Evolutionary conservation across 345 rosid genomes (phyloP), one percentile per base, ranked within the genome.

Genomic region (Geranium rotundifolium): DNA sequence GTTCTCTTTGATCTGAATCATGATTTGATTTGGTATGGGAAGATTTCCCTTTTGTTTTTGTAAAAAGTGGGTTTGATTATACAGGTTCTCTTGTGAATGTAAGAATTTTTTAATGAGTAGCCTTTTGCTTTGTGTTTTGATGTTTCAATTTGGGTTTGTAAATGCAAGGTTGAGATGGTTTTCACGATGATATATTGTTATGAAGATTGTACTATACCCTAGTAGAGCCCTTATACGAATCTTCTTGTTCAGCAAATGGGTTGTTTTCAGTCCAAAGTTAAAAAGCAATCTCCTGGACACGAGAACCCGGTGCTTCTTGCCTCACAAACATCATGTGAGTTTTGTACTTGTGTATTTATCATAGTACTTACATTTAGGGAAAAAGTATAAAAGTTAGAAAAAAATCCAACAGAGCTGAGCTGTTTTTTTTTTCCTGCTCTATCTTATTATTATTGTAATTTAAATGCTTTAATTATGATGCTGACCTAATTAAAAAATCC

Each of bases 251-350:
- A 37, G 81, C 79, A 81, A 85, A 90, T 95, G 99, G 97, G 99
- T 88, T 95, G 99, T 75, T 86, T 90, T 78, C 75, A 81, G 5
- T 90, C 99, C 17, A 90, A 77, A 66, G 85, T 68, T 62, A 73
- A 79, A 59, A 86, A 75, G 74, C 84, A 85, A 67, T 79, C 71
- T 62, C 89, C 88, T 29, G 99, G 97, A 68, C 86, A 86, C 37
- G 95, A 88, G 79, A 89, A 90, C 76, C 99, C 97, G 4, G 72
- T 85, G 4, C 73, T 68, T 58, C 96, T 95, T 66, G 88, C 99
- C 76, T 86, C 96, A 0, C 84, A 95, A 76, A 90, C 99, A 58
- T 92, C 97, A 29, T 95, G 99, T 95, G 70, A 84, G 27, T 8
- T 63, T 31, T 2, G 7, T 31, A 31, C 37, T 31, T 2, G 7